These are phyloP conservation scores for Talaromyces marneffei DNA, from an alignment of 2,329 filamentous ascomycete species.

Conservation along the genomic window DNA sequence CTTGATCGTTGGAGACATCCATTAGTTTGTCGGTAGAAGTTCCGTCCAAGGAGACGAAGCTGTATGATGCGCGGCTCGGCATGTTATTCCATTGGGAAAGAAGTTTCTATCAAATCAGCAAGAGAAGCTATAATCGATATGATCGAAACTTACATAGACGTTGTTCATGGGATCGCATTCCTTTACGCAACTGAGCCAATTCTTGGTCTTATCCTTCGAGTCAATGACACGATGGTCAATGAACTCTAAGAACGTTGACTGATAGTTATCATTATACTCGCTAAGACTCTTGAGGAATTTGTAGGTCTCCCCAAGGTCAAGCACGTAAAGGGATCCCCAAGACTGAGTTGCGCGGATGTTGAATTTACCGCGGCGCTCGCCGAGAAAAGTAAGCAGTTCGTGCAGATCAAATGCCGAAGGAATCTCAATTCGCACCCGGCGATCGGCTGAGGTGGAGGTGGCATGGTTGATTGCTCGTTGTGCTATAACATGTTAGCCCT, in stretches of 20 bases:
- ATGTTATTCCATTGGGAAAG: constrained; percentile 43
- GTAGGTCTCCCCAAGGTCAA: constrained; percentile 38
- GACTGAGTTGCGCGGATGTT: constrained; percentile 41
- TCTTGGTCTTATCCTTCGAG: constrained; percentile 41
- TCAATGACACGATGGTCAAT: constrained; percentile 41
- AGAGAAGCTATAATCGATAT: too few species aligned
- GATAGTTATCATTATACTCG: constrained; percentile 34
- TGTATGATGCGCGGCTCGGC: constrained; percentile 42
- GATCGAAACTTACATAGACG: constrained; percentile 31
- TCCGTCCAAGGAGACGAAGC: constrained; percentile 30
- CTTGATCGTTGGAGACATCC: constrained; percentile 33
- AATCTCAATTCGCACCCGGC: constrained; percentile 36
- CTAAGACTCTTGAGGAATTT: constrained; percentile 35
- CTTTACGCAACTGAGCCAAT: constrained; percentile 38
- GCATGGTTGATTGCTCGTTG: constrained; percentile 41
- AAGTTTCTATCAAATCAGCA: constrained; percentile 27
- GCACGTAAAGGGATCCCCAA: constrained; percentile 38
- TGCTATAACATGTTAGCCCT: constrained; percentile 22
- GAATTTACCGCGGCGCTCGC: constrained; percentile 36
- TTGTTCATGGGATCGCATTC: constrained; percentile 38
- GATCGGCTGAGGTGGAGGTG: constrained; percentile 28
- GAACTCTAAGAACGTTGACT: constrained; percentile 39
- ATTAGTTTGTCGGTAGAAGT: constrained; percentile 31
- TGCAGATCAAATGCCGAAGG: constrained; percentile 36
- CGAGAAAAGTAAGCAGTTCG: constrained; percentile 33